Base-by-base conservation (phyloP, 176 grass and related monocot species). In the Carex cristatella region DNA sequence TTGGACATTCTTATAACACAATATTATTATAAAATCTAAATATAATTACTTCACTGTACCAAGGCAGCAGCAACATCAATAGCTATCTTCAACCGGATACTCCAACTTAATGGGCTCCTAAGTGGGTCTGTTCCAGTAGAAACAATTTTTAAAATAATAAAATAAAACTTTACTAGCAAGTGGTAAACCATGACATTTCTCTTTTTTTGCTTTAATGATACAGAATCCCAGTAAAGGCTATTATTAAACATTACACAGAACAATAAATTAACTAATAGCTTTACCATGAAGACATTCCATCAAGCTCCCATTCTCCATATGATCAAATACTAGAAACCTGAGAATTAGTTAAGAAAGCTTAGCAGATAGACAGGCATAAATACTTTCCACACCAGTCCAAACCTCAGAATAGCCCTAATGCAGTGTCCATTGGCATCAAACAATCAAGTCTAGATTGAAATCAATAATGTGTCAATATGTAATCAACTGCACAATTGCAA, bases 271-370 rank as follows among this genome's bases (percentile, higher is more conserved):
- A 86, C 60, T 49, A 61, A 57, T 2, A 12, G 16, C 11, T 15
- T 87, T 86, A 98, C 95, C 95, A 81, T 95, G 95, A 12, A 98
- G 89, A 79, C 84, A 93, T 76, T 98, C 93, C 35, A 91, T 93
- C 15, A 98, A 84, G 69, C 86, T 98, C 54, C 88, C 89, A 62
- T 92, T 98, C 86, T 98, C 93, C 91, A 89, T 91, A 74, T 95
- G 88, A 54, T 98, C 93, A 84, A 95, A 98, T 28, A 98, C 73
- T 10, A 98, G 88, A 81, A 98, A 98, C 71, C 95, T 97, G 84
- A 84, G 76, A 81, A 76, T 16, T 8, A 46, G 19, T 28, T 18
- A 51, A 65, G 32, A 11, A 11, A 58, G 1, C 33, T 53, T 40
- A 85, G 23, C 23, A 40, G 44, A 57, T 60, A 57, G 40, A 28